Percentiles rank a stretch among this genome's conserved stretches.
phyloP scores from a whole-genome alignment of 176 grass and related monocot genomes.

The Cenchrus fungigraminus region DNA sequence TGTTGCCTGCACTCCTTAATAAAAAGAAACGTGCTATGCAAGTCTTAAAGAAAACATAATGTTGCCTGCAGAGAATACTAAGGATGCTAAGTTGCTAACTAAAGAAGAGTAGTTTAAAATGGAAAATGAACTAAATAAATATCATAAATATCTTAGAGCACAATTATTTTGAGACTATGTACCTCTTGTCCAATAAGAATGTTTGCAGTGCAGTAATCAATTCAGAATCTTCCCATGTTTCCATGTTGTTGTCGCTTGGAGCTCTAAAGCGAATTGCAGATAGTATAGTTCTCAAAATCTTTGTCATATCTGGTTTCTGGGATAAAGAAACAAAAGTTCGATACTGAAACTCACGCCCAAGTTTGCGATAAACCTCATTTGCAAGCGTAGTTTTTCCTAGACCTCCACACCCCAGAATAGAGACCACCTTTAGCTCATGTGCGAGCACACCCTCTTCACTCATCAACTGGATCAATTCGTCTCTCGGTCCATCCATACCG shows the following conservation, averaged over 20 bases:
- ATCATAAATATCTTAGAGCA: background rate
- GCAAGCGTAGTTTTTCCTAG: background rate
- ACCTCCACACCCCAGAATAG: background rate
- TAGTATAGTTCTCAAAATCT: background rate
- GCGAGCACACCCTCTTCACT: background rate
- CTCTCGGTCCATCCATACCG: background rate
- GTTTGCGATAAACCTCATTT: background rate
- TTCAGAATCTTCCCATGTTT: background rate
- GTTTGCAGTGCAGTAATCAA: background rate
- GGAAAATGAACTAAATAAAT: background rate
- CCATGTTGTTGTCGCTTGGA: background rate
- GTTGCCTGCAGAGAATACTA: too few relatives aligned
- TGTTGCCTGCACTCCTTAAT: too few relatives aligned
- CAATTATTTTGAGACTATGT: background rate
- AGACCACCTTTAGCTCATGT: background rate
- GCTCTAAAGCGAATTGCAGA: background rate
- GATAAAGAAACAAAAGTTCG: conserved; percentile 1
- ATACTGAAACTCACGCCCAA: background rate
- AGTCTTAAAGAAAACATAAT: too few relatives aligned
- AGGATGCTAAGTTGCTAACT: too few relatives aligned
- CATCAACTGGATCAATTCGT: background rate
- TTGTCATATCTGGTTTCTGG: background rate
- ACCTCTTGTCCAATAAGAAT: background rate
- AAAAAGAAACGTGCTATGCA: too few relatives aligned
- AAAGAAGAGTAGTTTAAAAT: background rate